These are phyloP conservation scores for Spiraea crenata DNA, from an alignment of 331 rosid species.

Conservation along the genomic window DNA sequence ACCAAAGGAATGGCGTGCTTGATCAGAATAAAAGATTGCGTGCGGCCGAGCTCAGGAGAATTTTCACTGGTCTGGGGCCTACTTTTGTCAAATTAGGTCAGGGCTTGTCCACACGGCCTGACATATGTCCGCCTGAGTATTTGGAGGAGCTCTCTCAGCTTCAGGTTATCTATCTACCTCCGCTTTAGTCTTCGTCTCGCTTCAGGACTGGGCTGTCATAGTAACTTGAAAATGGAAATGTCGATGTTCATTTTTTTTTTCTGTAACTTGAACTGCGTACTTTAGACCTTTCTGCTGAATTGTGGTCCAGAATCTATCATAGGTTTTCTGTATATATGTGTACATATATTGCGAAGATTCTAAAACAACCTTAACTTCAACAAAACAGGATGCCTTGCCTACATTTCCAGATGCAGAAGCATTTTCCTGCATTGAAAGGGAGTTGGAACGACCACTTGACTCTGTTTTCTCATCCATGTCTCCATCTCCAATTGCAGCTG, in stretches of 20 bases:
- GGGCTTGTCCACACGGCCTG: constrained; percentile 93
- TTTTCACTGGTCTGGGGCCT: constrained; percentile 82
- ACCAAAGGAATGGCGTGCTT: constrained; percentile 57
- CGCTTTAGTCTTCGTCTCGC: no score
- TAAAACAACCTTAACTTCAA: constrained; percentile 24
- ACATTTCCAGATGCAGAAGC: constrained; percentile 86
- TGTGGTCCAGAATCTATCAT: background rate
- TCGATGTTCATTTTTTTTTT: background rate
- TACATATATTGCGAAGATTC: constrained; percentile 12
- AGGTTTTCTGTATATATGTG: constrained; percentile 1
- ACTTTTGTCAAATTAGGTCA: constrained; percentile 94
- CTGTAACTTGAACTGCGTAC: background rate
- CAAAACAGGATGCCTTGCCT: constrained; percentile 80
- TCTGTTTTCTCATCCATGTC: constrained; percentile 70
- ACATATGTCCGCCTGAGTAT: constrained; percentile 85
- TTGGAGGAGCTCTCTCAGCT: constrained; percentile 87
- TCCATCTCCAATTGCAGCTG: constrained; percentile 86
- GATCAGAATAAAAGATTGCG: constrained; percentile 62
- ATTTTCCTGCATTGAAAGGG: constrained; percentile 82
- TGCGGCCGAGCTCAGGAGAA: constrained; percentile 58
- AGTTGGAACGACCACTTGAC: constrained; percentile 66
- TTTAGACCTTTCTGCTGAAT: background rate
- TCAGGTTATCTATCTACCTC: constrained; percentile 47
- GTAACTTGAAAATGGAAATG: no score
- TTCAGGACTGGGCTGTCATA: no score